A percentile compares a stretch with the other conserved stretches of the same genome.
Conservation (phyloP, 768 basidiomycete genomes). For the Infundibulicybe gibba region DNA sequence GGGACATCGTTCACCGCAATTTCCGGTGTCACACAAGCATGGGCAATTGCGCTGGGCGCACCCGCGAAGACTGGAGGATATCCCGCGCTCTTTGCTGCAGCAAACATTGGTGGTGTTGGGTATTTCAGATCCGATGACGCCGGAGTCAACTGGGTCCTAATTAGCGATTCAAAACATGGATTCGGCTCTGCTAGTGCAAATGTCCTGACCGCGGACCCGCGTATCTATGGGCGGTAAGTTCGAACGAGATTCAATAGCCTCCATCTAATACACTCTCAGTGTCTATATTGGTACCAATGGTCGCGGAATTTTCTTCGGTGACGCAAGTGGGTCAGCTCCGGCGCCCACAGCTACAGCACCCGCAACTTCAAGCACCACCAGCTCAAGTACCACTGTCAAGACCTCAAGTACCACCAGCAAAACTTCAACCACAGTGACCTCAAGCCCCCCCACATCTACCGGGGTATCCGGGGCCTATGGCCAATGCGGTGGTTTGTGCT, state of each 20-base stretch:
- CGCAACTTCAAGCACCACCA: conserved; percentile 14
- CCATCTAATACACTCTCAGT: conserved; percentile 19
- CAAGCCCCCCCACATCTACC: conserved; percentile 24
- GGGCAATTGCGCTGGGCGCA: conserved; percentile 57
- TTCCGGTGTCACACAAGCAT: conserved; percentile 44
- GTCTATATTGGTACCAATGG: conserved; percentile 63
- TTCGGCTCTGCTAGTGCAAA: conserved; percentile 50
- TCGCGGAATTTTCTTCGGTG: conserved; percentile 53
- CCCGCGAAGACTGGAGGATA: conserved; percentile 43
- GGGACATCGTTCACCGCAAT: conserved; percentile 48
- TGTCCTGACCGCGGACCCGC: conserved; percentile 46
- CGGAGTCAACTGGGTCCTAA: conserved; percentile 55
- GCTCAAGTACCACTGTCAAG: conserved; percentile 3
- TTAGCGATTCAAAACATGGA: conserved; percentile 55
- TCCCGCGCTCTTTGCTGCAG: conserved; percentile 54
- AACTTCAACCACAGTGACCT: conserved; percentile 7
- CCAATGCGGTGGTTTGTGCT: conserved; percentile 37
- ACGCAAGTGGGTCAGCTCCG: conserved; percentile 27
- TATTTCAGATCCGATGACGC: conserved; percentile 56
- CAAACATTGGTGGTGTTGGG: conserved; percentile 44
- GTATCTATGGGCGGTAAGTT: conserved; percentile 50
- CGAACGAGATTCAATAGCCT: neutral
- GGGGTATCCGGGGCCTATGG: conserved; percentile 28
- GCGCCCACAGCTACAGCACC: conserved; percentile 21
- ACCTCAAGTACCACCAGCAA: conserved; percentile 6